Base-by-base conservation (phyloP, 108 stramenopile genomes). In the Thalassiosira profunda region DNA sequence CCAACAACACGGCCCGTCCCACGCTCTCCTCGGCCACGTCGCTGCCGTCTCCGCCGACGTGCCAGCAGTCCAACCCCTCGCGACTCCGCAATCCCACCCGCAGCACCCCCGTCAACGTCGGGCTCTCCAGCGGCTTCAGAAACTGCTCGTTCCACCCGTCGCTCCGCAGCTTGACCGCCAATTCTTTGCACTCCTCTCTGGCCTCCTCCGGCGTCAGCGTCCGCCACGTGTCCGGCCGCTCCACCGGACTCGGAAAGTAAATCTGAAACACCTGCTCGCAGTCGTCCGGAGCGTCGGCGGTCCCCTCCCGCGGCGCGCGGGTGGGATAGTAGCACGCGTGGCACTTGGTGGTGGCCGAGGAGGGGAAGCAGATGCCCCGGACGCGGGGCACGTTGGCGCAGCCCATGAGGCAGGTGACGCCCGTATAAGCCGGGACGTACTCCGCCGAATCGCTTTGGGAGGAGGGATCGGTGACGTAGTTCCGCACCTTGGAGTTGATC, bases 71-170 rank as follows among this genome's bases (percentile, higher is more conserved):
- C 69, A 76, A 52, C 25, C 67, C 61, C 47, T 78, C 52, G 11
- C 70, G 29, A 35, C 43, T 67, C 6, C 78, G 31, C 34, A 79
- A 62, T 1, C 78, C 78, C 43, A 79, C 78, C 31, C 78, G n/a
- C 18, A 79, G 24, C 15, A 79, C 78, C 2, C 78, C 78, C 49
- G 41, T 69, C 38, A 73, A 30, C 0, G 72, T 44, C 7, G 47
- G 43, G 38, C 64, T 65, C 53, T 80, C 79, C 25, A 87, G 49
- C 8, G 86, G 86, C 51, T 28, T 28, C 14, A 84, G 17, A 66
- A 71, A 87, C 67, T 80, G 70, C 55, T 80, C 79, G 42, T 84
- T 69, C 83, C 86, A 87, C 26, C 86, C 86, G 62, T 87, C 83
- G 10, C 69, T 38, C n/a, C 69, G 37, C 10, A 88, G 51, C 24